phyloP scores from a whole-genome alignment of 192 early-diverging fungal genomes.

The Coemansia pectinata region DNA sequence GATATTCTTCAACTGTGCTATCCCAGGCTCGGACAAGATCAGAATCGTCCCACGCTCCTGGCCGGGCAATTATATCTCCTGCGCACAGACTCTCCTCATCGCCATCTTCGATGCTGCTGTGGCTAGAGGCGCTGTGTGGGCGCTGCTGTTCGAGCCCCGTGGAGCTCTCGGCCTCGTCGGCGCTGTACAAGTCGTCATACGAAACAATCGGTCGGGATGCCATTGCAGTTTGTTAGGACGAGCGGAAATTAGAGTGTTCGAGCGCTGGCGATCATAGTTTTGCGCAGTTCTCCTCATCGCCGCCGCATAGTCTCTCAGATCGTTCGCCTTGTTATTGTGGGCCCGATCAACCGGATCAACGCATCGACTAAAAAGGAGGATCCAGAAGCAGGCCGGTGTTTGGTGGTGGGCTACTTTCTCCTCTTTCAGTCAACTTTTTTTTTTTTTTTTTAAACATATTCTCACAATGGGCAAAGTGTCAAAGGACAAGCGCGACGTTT shows the following conservation, averaged over 20 bases:
- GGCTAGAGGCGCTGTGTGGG: not conserved
- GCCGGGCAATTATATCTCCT: conserved; percentile 4
- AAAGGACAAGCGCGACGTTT: conserved; percentile 95
- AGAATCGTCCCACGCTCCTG: conserved; percentile 61
- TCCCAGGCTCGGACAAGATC: conserved; percentile 68
- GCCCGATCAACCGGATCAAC: not conserved
- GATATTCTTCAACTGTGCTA: conserved; percentile 59
- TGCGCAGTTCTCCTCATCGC: not conserved
- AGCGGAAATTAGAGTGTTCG: not conserved
- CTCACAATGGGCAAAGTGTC: conserved; percentile 74
- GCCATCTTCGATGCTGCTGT: conserved; percentile 8
- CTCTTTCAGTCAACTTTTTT: not conserved
- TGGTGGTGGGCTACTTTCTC: not conserved
- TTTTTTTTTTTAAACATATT: not conserved
- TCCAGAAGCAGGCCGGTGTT: not conserved
- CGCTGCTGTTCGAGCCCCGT: not conserved
- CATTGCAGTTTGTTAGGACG: not conserved
- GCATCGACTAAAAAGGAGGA: not conserved
- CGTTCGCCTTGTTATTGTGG: not conserved
- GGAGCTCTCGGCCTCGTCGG: conserved; percentile 5
- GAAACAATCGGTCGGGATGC: conserved; percentile 37
- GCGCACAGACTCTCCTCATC: not conserved
- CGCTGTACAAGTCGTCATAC: conserved; percentile 41
- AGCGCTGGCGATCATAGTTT: not conserved
- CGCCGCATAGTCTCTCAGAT: not conserved